Conservation (phyloP, 768 basidiomycete genomes). For the Boletus reticuloceps region DNA sequence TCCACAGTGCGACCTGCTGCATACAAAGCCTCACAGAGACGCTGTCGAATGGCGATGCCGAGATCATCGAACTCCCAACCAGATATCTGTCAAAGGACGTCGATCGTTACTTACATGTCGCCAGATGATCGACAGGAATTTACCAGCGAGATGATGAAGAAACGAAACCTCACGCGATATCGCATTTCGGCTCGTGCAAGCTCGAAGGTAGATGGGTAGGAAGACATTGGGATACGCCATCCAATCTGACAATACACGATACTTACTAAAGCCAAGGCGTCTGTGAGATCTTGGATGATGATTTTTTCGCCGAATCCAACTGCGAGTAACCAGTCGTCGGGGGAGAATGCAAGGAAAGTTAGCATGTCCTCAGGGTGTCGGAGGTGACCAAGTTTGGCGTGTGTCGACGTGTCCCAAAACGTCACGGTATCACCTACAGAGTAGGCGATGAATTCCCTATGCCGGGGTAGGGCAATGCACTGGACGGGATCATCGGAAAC, state of each 20-base stretch:
- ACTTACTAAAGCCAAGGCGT: background rate
- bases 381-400: background rate
- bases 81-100: no score
- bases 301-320: background rate
- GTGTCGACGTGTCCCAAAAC: background rate
- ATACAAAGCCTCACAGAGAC: no score
- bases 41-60: no score
- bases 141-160: no score
- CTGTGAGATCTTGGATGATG: background rate
- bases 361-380: background rate
- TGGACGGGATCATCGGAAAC: background rate
- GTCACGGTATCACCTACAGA: background rate
- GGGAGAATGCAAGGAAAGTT: background rate
- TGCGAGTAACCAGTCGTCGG: background rate
- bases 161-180: no score
- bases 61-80: no score
- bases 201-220: no score
- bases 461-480: background rate
- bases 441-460: background rate
- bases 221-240: background rate
- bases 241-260: no score
- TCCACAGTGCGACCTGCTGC: no score
- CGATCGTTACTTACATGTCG: no score
- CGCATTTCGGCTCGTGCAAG: no score
- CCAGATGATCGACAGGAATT: no score